Evolutionary conservation across 352 stramenopile species (phyloP).

Genomic region (Phytophthora constricta): DNA sequence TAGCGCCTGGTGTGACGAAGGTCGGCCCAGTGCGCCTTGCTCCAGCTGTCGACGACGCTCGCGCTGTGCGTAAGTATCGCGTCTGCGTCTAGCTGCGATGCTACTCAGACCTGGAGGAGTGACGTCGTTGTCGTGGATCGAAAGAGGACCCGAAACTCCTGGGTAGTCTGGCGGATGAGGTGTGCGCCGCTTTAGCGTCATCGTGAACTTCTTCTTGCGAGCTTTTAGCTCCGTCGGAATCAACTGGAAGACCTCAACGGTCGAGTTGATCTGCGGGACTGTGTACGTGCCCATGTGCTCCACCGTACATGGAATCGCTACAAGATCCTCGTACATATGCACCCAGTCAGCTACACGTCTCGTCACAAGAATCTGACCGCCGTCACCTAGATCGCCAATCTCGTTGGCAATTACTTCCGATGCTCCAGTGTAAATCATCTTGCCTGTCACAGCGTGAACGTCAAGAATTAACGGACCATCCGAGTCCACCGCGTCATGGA

Average conservation of each 20-base stretch:
- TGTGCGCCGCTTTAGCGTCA: slow-evolving; percentile 35
- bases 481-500: slow-evolving; percentile 46
- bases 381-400: slow-evolving; percentile 53
- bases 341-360: slow-evolving; percentile 53
- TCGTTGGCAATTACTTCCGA: slow-evolving; percentile 57
- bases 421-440: slow-evolving; percentile 56
- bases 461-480: slow-evolving; percentile 43
- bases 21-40: slow-evolving; percentile 26
- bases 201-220: slow-evolving; percentile 46
- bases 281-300: slow-evolving; percentile 45
- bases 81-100: slow-evolving; percentile 20
- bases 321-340: slow-evolving; percentile 39
- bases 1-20: slow-evolving; percentile 27
- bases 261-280: slow-evolving; percentile 43
- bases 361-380: slow-evolving; percentile 58
- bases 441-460: slow-evolving; percentile 52
- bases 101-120: slow-evolving; percentile 32
- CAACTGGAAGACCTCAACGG: slow-evolving; percentile 47
- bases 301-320: slow-evolving; percentile 37
- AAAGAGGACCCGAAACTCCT: slow-evolving; percentile 16
- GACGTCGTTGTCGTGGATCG: slow-evolving; percentile 14
- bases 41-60: slow-evolving; percentile 26
- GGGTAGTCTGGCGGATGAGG: slow-evolving; percentile 7
- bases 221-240: slow-evolving; percentile 31
- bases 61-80: slow-evolving; percentile 20